Evolutionary conservation across 805 yeast species (phyloP).

Genomic region (Zygosaccharomyces lentus): DNA sequence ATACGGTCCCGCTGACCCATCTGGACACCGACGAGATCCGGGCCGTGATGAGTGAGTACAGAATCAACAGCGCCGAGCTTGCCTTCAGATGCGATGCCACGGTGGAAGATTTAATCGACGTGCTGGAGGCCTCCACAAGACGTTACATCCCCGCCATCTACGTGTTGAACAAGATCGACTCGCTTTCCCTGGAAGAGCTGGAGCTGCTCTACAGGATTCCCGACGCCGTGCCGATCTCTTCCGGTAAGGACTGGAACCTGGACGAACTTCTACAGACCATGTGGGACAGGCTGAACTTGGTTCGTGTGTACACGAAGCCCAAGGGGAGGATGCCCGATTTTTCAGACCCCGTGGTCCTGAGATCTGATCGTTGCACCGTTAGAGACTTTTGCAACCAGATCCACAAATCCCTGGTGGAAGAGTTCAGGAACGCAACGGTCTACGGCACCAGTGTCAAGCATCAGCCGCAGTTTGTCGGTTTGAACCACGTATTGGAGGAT

Average conservation of each 20-base stretch:
- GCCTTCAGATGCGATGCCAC: conserved; percentile 97
- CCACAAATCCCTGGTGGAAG: conserved; percentile 90
- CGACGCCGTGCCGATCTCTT: conserved; percentile 93
- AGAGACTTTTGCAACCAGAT: conserved; percentile 96
- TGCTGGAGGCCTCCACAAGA: conserved; percentile 84
- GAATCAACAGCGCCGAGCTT: conserved; percentile 92
- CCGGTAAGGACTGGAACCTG: conserved; percentile 94
- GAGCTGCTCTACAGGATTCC: conserved; percentile 90
- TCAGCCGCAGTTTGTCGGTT: conserved; percentile 95
- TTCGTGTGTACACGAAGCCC: conserved; percentile 95
- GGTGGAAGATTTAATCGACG: conserved; percentile 93
- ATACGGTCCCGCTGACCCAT: conserved; percentile 87
- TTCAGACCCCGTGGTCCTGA: conserved; percentile 87
- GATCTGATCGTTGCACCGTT: conserved; percentile 76
- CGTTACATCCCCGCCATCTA: conserved; percentile 94
- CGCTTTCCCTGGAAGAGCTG: conserved; percentile 89
- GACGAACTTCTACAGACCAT: conserved; percentile 90
- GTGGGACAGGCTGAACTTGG: conserved; percentile 92
- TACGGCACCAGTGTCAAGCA: conserved; percentile 94
- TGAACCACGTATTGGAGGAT: conserved; percentile 77
- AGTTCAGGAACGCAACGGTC: conserved; percentile 88
- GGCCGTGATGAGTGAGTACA: conserved; percentile 94
- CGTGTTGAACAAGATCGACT: conserved; percentile 92
- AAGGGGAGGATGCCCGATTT: conserved; percentile 94
- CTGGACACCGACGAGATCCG: conserved; percentile 88